Base-by-base conservation (phyloP, 2,329 filamentous ascomycete genomes). In the Exophiala sp. region DNA sequence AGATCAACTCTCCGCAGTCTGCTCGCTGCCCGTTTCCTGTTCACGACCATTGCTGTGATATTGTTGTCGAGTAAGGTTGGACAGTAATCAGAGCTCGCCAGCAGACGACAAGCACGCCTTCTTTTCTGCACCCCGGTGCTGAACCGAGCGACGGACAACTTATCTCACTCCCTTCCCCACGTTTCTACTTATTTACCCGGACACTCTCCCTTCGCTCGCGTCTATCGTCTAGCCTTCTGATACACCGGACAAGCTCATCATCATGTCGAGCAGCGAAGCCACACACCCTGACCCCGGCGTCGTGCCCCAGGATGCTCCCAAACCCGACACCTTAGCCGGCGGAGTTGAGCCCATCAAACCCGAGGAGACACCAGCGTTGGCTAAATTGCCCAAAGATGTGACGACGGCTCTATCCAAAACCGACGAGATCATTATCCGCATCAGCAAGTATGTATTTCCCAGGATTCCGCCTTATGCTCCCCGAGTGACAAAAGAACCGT, bases 401-500 rank as follows among this genome's bases (percentile, higher is more conserved):
- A 52, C 53, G 30, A 46, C 43, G 14, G 48, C 51, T n/a, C 42
- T 58, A 14, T 50, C 51, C 30, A 52, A 55, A 19, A 39, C 40
- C 23, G 56, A 58, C 38, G 56, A 54, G 41, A 47, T 52, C 21
- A 27, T 58, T 13, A 14, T 56, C 16, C 56, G 53, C 18, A 43
- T 56, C 30, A 56, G 50, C 53, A 58, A 54, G 56, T 58, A 51
- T 41, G 53, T 46, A 1, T 3, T 8, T 21, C 10, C 16, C 16
- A 6, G n/a, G n/a, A n/a, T n/a, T n/a, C n/a, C n/a, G n/a, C n/a
- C n/a, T n/a, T n/a, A n/a, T n/a, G n/a, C n/a, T n/a, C n/a, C n/a
- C n/a, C n/a, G n/a, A n/a, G n/a, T n/a, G n/a, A n/a, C n/a, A n/a
- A n/a, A n/a, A n/a, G n/a, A n/a, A n/a, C n/a, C n/a, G n/a, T n/a